Evolutionary conservation across 2,329 filamentous ascomycete species (phyloP).

Genomic region (Colletotrichum horii): DNA sequence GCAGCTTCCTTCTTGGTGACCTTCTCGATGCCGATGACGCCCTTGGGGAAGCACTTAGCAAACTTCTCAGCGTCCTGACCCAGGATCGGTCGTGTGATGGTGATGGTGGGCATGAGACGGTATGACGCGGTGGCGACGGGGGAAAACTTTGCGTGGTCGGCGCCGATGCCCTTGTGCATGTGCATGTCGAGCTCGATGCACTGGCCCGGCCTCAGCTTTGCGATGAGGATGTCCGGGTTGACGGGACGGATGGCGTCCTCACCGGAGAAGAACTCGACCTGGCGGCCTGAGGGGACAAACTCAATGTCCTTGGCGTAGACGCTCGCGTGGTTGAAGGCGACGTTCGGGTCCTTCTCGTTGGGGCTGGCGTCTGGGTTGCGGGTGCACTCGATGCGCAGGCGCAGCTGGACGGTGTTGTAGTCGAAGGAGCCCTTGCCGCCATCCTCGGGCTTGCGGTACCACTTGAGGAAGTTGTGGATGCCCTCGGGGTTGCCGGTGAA

Average conservation of each 20-base stretch:
- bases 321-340: conserved; percentile 85
- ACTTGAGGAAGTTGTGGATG: conserved; percentile 78
- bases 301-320: conserved; percentile 80
- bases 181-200: conserved; percentile 86
- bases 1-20: conserved; percentile 72
- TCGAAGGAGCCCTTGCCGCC: conserved; percentile 73
- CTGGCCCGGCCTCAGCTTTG: conserved; percentile 92
- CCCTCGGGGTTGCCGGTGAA: conserved; percentile 81
- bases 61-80: conserved; percentile 91
- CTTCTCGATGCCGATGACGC: conserved; percentile 82
- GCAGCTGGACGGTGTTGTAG: conserved; percentile 85
- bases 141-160: conserved; percentile 96
- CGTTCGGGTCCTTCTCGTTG: conserved; percentile 79
- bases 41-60: conserved; percentile 83
- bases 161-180: conserved; percentile 92
- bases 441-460: conserved; percentile 73
- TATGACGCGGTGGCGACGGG: conserved; percentile 96
- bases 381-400: conserved; percentile 80
- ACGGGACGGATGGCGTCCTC: conserved; percentile 74
- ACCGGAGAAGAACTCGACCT: conserved; percentile 68
- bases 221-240: conserved; percentile 92
- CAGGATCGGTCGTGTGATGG: conserved; percentile 82
- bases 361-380: conserved; percentile 75
- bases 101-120: conserved; percentile 86
- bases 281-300: conserved; percentile 78